Percentiles rank a stretch among this genome's conserved stretches.
These are phyloP conservation scores for Candida jianshihensis DNA, from an alignment of 805 yeast species.

Conservation along the genomic window DNA sequence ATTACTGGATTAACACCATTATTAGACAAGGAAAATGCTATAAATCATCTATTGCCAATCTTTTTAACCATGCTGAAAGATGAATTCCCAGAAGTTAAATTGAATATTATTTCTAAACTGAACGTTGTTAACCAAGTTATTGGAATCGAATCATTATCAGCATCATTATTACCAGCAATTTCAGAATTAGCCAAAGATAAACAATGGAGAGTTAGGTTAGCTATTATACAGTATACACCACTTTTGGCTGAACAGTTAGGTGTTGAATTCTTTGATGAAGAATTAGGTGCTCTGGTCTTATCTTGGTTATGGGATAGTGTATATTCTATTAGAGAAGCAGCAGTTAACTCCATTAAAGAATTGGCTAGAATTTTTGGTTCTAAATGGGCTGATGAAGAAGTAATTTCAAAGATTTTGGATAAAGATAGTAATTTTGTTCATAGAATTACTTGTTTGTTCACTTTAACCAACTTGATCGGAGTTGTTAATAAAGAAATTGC, in stretches of 20 bases:
- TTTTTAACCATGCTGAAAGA: conserved; percentile 92
- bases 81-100: conserved; percentile 92
- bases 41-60: conserved; percentile 76
- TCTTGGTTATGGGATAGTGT: conserved; percentile 99
- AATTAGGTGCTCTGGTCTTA: conserved; percentile 82
- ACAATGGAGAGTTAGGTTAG: conserved; percentile 96
- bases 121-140: conserved; percentile 90
- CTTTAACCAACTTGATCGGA: conserved; percentile 75
- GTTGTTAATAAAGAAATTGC: conserved; percentile 56
- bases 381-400: conserved; percentile 84
- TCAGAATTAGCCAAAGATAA: conserved; percentile 93
- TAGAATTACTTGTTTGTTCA: conserved; percentile 84
- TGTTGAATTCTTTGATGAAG: conserved; percentile 86
- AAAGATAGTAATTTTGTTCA: conserved; percentile 68
- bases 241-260: conserved; percentile 91
- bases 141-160: conserved; percentile 83
- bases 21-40: conserved; percentile 77
- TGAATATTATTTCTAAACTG: conserved; percentile 87
- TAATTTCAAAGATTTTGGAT: conserved; percentile 66
- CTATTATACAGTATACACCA: conserved; percentile 95
- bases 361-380: conserved; percentile 86
- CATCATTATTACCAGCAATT: conserved; percentile 88
- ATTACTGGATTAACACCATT: conserved; percentile 83
- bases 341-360: conserved; percentile 74
- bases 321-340: conserved; percentile 93